Evolutionary conservation across 176 grass and related monocot genomes (phyloP).

Genomic region (Calamus simplicifolius): DNA sequence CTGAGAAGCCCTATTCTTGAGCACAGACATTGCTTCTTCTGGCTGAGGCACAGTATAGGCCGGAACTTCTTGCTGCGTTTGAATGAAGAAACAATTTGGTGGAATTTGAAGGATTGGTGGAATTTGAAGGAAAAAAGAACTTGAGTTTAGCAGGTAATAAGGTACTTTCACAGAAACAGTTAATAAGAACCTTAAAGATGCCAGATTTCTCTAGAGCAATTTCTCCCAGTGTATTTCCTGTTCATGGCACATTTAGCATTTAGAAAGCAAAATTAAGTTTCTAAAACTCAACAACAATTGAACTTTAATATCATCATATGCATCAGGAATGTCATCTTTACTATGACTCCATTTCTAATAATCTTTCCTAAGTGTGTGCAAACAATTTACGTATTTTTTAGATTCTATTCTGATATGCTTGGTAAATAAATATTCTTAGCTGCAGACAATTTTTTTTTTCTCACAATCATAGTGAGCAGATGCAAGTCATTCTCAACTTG

Average conservation of each 20-base stretch:
- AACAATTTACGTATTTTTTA: no score
- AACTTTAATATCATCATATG: no score
- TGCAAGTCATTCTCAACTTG: no score
- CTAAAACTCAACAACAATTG: no score
- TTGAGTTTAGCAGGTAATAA: background rate
- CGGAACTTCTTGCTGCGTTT: conserved; percentile 50
- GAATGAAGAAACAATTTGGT: conserved; percentile 8
- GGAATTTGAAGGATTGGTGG: background rate
- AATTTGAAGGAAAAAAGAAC: conserved; percentile 7
- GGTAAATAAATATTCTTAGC: no score
- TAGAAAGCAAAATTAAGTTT: background rate
- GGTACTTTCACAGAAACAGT: background rate
- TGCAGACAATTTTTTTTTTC: no score
- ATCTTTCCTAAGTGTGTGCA: no score
- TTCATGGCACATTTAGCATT: conserved; percentile 23
- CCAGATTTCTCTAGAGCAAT: conserved; percentile 79
- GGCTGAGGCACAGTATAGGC: conserved; percentile 74
- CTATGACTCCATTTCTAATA: no score
- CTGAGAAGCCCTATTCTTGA: conserved; percentile 61
- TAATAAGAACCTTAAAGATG: conserved; percentile 58
- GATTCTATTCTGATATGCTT: no score
- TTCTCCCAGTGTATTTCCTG: conserved; percentile 69
- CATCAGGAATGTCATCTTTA: no score
- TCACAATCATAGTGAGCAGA: no score
- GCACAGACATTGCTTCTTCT: conserved; percentile 75